Evolutionary conservation across 2,329 filamentous ascomycete genomes (phyloP), one percentile per base, ranked within the genome.

Genomic region (Graphilbum sp.): DNA sequence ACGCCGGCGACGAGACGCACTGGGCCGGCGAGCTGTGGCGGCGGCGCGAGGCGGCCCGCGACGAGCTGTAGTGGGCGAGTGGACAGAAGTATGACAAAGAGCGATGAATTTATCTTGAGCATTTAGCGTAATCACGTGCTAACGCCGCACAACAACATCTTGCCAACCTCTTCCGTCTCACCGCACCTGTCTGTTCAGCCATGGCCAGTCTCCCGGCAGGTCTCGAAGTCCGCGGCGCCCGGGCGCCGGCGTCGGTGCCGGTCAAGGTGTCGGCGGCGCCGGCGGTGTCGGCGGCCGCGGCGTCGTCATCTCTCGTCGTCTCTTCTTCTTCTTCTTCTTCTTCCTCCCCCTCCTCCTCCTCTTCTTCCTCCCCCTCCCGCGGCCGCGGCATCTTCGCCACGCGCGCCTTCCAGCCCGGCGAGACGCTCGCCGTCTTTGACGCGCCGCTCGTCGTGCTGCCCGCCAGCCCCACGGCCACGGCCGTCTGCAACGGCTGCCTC

Each of bases 401-500:
- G 16, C 54, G 50, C 33, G 5, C 54, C 44, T 64, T 68, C 50
- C 17, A 41, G 4, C 55, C 70, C 0, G 68, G 68, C 46, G 52
- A 57, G 21, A 46, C 55, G 40, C 63, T 75, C 45, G 58, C 60
- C 41, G 49, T 52, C 30, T 69, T 73, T 49, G 41, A 47, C 20
- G 54, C 53, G 15, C 60, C 62, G 5, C 54, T 62, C 30, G 49
- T 72, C 34, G 63, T 66, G 16, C 55, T 72, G 19, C 65, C 70
- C 4, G 58, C 62, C 31, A 57, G 58, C 29, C 51, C 57, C 5
- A 57, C 59, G 42, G 56, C 65, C 39, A 36, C 48, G 4, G 46
- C 49, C 15, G 57, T 62, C 24, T 75, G 71, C 57, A 61, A 61
- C 43, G 54, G 63, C 55, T 74, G 69, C 52, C 57, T 72, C 21